These are phyloP conservation scores for Didymella lethalis DNA, from an alignment of 2,329 filamentous ascomycete species.

Conservation along the genomic window DNA sequence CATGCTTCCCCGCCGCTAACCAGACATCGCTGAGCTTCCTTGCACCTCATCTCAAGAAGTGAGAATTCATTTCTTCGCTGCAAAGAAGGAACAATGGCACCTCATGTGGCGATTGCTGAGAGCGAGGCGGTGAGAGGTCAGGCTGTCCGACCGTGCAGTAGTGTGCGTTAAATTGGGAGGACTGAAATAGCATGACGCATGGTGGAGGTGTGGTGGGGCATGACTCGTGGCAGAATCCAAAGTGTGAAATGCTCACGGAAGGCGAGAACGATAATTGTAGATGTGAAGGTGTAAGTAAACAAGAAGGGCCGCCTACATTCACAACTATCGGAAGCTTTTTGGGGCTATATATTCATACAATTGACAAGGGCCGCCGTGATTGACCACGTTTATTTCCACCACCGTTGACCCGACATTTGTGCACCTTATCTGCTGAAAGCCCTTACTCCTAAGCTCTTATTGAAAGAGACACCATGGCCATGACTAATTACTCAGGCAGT, in stretches of 20 bases:
- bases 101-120: conserved; percentile 3
- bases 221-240: conserved; percentile 11
- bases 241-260: conserved; percentile 1
- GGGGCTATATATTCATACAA: conserved; percentile 51
- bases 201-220: conserved; percentile 13
- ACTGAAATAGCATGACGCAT: not conserved
- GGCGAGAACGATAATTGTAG: not conserved
- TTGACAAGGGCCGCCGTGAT: conserved; percentile 44
- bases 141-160: conserved; percentile 9
- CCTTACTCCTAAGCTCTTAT: conserved; percentile 8
- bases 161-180: not conserved
- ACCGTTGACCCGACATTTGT: conserved; percentile 19
- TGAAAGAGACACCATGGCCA: conserved; percentile 28
- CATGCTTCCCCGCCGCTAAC: conserved; percentile 22
- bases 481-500: conserved; percentile 37
- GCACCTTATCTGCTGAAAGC: conserved; percentile 15
- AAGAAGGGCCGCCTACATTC: conserved; percentile 38
- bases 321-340: conserved; percentile 37
- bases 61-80: conserved; percentile 16
- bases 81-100: conserved; percentile 5
- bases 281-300: conserved; percentile 4
- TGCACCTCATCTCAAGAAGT: conserved; percentile 36
- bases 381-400: conserved; percentile 24
- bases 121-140: conserved; percentile 6
- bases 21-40: conserved; percentile 37